These are phyloP conservation scores for Aspergillus affinis DNA, from an alignment of 495 filamentous ascomycete genomes.

Conservation along the genomic window DNA sequence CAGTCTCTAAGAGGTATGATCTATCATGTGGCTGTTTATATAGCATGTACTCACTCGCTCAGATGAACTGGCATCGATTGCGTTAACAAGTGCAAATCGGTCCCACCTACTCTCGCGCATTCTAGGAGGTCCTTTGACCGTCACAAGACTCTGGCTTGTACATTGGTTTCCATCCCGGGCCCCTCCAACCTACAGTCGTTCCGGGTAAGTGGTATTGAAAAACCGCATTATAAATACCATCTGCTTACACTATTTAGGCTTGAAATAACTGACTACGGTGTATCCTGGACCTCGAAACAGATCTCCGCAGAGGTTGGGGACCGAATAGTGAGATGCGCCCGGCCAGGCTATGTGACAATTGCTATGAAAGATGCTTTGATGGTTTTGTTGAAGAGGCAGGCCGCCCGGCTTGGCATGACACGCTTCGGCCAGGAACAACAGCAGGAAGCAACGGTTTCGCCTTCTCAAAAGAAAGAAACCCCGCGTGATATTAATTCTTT, in stretches of 20 bases:
- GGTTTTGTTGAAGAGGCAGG: conserved; percentile 31
- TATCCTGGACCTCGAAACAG: conserved; percentile 51
- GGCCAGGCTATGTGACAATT: conserved; percentile 35
- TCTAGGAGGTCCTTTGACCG: conserved; percentile 49
- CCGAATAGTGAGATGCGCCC: conserved; percentile 32
- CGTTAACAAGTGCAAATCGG: conserved; percentile 33
- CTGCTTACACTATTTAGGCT: conserved; percentile 37
- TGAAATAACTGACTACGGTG: conserved; percentile 51
- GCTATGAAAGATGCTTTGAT: conserved; percentile 39
- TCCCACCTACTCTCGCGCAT: conserved; percentile 33
- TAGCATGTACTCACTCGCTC: conserved; percentile 17
- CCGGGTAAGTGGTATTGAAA: conserved; percentile 48
- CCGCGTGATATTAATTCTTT: conserved; percentile 20
- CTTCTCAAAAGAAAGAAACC: conserved; percentile 13
- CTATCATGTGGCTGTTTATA: conserved; percentile 5
- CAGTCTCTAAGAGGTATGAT: conserved; percentile 51
- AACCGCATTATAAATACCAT: no score
- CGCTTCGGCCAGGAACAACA: conserved; percentile 16
- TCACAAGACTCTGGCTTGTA: conserved; percentile 58
- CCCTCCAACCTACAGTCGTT: conserved; percentile 58
- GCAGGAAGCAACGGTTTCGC: conserved; percentile 15
- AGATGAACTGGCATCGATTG: conserved; percentile 54
- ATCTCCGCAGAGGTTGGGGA: conserved; percentile 37
- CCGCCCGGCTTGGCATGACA: conserved; percentile 27
- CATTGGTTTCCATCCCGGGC: conserved; percentile 58